Base-by-base conservation (phyloP, 2,329 filamentous ascomycete genomes). In the Cadophora sp. region DNA sequence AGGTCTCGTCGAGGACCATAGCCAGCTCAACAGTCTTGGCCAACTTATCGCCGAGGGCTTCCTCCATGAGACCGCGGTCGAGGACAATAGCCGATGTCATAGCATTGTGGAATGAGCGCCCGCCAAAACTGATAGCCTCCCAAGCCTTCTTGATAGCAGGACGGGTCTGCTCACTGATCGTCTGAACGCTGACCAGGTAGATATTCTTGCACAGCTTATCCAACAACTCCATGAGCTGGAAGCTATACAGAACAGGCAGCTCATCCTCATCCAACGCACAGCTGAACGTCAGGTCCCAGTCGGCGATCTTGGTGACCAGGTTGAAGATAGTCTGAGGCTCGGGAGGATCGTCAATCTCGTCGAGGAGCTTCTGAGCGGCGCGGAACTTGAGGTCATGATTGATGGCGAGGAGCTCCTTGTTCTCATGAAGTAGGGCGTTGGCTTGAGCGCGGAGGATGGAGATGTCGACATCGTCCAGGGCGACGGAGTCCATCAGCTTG, bases 171-270 rank as follows among this genome's bases (percentile, higher is more conserved):
- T 24, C 55, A 33, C 14, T 24, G 36, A 27, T 39, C 3, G 33
- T 41, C 20, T 41, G 20, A 13, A 41, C 55, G 13, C 55, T 58
- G 4, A 24, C 55, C 4, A 39, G 11, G 18, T 58, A 39, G 20
- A 58, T 58, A 14, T 39, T 39, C 20, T 41, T 58, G 20, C 55
- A 58, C 20, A 58, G 55, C 55, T 58, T 41, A 27, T 58, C 55
- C 55, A 58, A 20, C 9, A 58, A 20, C 8, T 58, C 55, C 4
- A 18, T 4, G 11, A 58, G 33, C 33, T 43, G 20, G 5, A 18
- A 8, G 7, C 55, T 58, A 24, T 41, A 58, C n/a, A 58, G 20
- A 2, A 41, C 20, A 14, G 55, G 55, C n/a, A 58, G 16, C 0
- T 41, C 55, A 43, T 58, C 55, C 14, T 58, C 55, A 7, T 22